phyloP scores from a whole-genome alignment of 176 grass and related monocot genomes.

The Elaeis guineensis region DNA sequence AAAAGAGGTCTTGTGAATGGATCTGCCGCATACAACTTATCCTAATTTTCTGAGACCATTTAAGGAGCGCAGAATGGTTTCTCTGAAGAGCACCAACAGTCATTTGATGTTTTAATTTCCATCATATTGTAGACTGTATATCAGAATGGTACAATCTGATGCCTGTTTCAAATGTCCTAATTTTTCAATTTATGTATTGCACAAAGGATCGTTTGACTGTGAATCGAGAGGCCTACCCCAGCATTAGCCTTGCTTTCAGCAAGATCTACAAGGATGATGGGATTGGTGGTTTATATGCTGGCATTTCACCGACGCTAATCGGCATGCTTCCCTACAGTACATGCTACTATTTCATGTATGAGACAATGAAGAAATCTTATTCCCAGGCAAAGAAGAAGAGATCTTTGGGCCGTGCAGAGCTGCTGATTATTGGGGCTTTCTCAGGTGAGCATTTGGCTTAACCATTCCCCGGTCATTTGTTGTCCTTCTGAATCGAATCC shows the following conservation, averaged over 20 bases:
- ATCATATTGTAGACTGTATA: neutral
- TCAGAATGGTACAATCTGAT: neutral
- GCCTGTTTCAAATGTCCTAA: neutral
- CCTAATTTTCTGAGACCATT: too few relatives aligned
- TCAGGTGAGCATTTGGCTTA: slow-evolving; percentile 37
- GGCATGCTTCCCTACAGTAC: slow-evolving; percentile 95
- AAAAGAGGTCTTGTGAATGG: too few relatives aligned
- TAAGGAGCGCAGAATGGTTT: too few relatives aligned
- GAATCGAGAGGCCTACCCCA: slow-evolving; percentile 54
- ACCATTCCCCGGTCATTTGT: too few relatives aligned
- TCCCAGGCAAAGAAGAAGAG: slow-evolving; percentile 51
- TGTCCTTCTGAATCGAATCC: too few relatives aligned
- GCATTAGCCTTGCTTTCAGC: slow-evolving; percentile 48
- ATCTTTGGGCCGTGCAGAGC: slow-evolving; percentile 49
- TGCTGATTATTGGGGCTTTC: slow-evolving; percentile 64
- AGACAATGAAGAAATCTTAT: slow-evolving; percentile 66
- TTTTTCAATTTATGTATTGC: slow-evolving; percentile 1
- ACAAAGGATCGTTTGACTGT: slow-evolving; percentile 66
- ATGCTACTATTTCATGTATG: slow-evolving; percentile 94
- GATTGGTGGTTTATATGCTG: slow-evolving; percentile 60
- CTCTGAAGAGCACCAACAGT: too few relatives aligned
- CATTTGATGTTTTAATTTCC: neutral
- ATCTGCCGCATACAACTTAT: too few relatives aligned
- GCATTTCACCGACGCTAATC: slow-evolving; percentile 56
- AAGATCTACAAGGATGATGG: slow-evolving; percentile 51